phyloP scores from a whole-genome alignment of 768 basidiomycete species.

The Mycena kentingensis region DNA sequence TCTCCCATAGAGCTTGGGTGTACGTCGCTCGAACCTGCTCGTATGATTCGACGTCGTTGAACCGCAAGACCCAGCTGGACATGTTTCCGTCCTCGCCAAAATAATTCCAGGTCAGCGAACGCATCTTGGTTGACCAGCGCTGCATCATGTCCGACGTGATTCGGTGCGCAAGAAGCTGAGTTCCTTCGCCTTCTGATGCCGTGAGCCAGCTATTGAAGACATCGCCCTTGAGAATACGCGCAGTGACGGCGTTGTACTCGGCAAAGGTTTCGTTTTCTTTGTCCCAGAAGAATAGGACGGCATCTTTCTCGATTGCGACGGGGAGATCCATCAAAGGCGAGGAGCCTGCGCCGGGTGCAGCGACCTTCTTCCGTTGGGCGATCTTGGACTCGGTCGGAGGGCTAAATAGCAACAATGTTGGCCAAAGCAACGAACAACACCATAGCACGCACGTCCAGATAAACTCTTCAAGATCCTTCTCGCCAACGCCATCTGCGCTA shows the following conservation, averaged over 20 bases:
- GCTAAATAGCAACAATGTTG: neutral
- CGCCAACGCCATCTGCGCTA: conserved; percentile 67
- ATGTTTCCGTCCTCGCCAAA: conserved; percentile 51
- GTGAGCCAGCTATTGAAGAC: conserved; percentile 61
- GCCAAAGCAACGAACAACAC: too few species aligned
- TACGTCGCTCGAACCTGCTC: conserved; percentile 61
- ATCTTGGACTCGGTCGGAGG: conserved; percentile 9
- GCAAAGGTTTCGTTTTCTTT: conserved; percentile 48
- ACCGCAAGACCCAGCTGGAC: conserved; percentile 84
- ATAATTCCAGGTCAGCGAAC: conserved; percentile 90
- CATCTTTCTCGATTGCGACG: conserved; percentile 44
- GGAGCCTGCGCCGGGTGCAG: conserved; percentile 6
- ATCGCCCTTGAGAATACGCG: conserved; percentile 50
- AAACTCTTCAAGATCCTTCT: conserved; percentile 76
- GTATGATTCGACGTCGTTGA: conserved; percentile 58
- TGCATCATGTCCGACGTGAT: conserved; percentile 73
- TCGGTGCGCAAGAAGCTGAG: conserved; percentile 59
- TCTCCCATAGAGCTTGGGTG: conserved; percentile 79
- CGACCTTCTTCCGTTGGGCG: conserved; percentile 25
- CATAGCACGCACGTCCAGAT: conserved; percentile 79
- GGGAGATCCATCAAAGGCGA: conserved; percentile 19
- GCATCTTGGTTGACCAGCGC: conserved; percentile 58
- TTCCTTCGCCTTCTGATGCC: conserved; percentile 52
- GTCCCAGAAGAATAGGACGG: conserved; percentile 68
- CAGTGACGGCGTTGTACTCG: conserved; percentile 55